Evolutionary conservation across 257 asterid genomes (phyloP), one percentile per base, ranked within the genome.

Genomic region (Fraxinus anomala): DNA sequence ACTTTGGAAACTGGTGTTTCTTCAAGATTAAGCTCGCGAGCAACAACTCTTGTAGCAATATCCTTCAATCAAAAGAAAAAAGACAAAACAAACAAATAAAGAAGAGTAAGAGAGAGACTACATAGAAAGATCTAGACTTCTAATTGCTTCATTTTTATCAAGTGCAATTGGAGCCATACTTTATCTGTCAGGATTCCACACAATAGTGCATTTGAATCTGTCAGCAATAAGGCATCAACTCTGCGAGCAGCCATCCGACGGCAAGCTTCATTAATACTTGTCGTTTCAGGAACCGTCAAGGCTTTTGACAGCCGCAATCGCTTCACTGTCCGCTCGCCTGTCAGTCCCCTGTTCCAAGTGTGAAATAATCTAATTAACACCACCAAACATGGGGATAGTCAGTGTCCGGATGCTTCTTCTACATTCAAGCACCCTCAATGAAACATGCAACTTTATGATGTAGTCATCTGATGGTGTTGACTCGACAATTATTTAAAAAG

Each of bases 131-230:
- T 23, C 17, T 63, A 63, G 69, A 63, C 34, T 10, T 63, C 31
- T 10, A 26, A 24, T 24, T 63, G 69, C 69, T 63, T 56, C 26
- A 13, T 40, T 56, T 51, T 2, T 74, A 37, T 36, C 80, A 80
- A 13, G 37, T 74, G 30, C 34, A 72, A 83, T 70, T 66, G 77
- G 70, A 63, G 76, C 33, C 61, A 81, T 80, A 92, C 99, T 96
- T 92, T 96, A 81, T 93, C 99, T 26, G 99, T 96, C 83, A 96
- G 85, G 86, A 96, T 96, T 81, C 99, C 99, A 30, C 99, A 93
- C 80, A 96, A 81, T 73, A 96, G 85, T 36, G 97, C 97, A 80
- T 93, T 96, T 68, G 99, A 93, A 83, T 96, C 99, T 6, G 99
- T 96, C 71, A 96, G 89, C 88, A 96, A 89, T 70, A 96, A 85